Conservation (phyloP, 805 yeast genomes). For the Pichia pseudocactophila region DNA sequence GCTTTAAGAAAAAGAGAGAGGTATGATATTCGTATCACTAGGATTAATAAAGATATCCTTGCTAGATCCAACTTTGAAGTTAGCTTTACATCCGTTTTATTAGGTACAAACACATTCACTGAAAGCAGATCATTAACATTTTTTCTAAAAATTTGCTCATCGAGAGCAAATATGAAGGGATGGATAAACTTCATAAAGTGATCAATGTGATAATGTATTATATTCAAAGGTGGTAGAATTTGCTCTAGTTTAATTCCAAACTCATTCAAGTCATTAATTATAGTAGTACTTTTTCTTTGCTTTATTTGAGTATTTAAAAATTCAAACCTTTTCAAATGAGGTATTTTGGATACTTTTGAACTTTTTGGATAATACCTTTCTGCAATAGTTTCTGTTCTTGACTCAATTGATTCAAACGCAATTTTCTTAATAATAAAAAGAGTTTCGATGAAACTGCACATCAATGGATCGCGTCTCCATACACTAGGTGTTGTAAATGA, state of each 20-base stretch:
- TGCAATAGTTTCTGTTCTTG: neutral
- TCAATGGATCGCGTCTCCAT: conserved; percentile 17
- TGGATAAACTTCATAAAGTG: conserved; percentile 32
- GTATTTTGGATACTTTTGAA: neutral
- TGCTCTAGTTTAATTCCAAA: conserved; percentile 7
- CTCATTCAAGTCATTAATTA: neutral
- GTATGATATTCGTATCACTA: conserved; percentile 24
- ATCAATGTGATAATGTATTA: conserved; percentile 31
- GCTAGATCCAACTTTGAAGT: conserved; percentile 16
- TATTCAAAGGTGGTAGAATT: conserved; percentile 23
- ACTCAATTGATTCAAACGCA: no score
- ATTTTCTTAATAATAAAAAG: conserved; percentile 5
- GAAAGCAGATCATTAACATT: conserved; percentile 25
- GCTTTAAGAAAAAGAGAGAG: conserved; percentile 15
- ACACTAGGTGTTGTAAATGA: conserved; percentile 8
- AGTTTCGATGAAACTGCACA: conserved; percentile 8
- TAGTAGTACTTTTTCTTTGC: neutral
- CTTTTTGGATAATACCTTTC: conserved; percentile 1
- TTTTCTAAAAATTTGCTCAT: conserved; percentile 30
- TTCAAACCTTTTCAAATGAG: neutral
- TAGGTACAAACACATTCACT: neutral
- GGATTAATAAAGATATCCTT: conserved; percentile 20
- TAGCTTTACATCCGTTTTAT: conserved; percentile 2
- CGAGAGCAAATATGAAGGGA: conserved; percentile 40
- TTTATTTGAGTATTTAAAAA: conserved; percentile 4